Evolutionary conservation across 2,329 filamentous ascomycete genomes (phyloP).

Genomic region (Aureobasidium pullulans): DNA sequence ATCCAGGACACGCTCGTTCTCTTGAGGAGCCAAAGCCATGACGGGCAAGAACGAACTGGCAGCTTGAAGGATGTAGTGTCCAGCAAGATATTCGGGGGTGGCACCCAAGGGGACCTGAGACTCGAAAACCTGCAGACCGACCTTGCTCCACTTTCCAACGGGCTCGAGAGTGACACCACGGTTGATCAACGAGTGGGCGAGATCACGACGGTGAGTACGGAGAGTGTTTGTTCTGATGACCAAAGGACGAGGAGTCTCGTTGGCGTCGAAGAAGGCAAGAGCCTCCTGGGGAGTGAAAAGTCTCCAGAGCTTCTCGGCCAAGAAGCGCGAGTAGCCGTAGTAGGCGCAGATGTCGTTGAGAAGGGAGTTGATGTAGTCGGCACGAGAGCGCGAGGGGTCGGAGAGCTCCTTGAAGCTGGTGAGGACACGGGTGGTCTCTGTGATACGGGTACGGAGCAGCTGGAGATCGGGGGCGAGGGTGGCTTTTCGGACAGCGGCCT

Average conservation of each 20-base stretch:
- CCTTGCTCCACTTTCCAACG: conserved; percentile 97
- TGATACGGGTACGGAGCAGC: conserved; percentile 79
- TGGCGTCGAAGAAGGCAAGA: conserved; percentile 97
- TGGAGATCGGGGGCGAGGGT: conserved; percentile 83
- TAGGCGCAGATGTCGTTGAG: conserved; percentile 91
- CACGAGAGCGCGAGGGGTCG: conserved; percentile 71
- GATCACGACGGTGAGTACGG: conserved; percentile 65
- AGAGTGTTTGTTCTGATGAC: conserved; percentile 97
- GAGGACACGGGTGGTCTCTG: conserved; percentile 84
- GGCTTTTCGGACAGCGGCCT: conserved; percentile 47
- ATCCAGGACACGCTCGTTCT: conserved; percentile 84
- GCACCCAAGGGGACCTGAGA: conserved; percentile 80
- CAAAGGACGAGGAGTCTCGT: conserved; percentile 87
- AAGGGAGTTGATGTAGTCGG: conserved; percentile 81
- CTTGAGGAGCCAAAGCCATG: conserved; percentile 92
- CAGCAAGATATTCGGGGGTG: conserved; percentile 93
- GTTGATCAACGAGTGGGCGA: conserved; percentile 91
- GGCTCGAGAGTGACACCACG: conserved; percentile 93
- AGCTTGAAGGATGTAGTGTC: conserved; percentile 96
- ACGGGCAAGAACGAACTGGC: conserved; percentile 95
- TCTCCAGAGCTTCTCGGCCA: conserved; percentile 92
- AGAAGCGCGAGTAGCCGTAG: conserved; percentile 89
- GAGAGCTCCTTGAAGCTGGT: conserved; percentile 79
- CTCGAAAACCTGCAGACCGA: conserved; percentile 94
- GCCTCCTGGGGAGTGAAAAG: conserved; percentile 90